Evolutionary conservation across 2,329 filamentous ascomycete species (phyloP).

Genomic region (Pseudophaeomoniella oleicola): DNA sequence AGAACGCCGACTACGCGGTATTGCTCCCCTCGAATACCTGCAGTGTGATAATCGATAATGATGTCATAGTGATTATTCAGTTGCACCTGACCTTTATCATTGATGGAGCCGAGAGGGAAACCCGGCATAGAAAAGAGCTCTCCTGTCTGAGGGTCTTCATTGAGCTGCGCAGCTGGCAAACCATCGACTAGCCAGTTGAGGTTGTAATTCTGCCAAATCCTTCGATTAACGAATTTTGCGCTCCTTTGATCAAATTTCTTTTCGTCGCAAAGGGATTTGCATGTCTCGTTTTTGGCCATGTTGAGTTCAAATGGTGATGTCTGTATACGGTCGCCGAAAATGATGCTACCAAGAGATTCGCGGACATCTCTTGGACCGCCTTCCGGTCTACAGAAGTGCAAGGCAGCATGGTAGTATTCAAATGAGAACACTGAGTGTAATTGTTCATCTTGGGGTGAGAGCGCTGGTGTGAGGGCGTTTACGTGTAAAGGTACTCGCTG

Average conservation of each 20-base stretch:
- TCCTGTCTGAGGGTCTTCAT: conserved; percentile 59
- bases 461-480: conserved; percentile 79
- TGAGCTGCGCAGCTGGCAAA: conserved; percentile 73
- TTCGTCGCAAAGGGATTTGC: conserved; percentile 61
- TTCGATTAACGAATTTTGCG: conserved; percentile 65
- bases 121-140: conserved; percentile 82
- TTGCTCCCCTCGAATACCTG: conserved; percentile 45
- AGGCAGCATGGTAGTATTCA: conserved; percentile 83
- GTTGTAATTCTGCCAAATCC: conserved; percentile 75
- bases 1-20: conserved; percentile 84
- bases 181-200: conserved; percentile 95
- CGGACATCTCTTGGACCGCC: conserved; percentile 64
- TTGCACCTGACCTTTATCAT: conserved; percentile 39
- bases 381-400: conserved; percentile 75
- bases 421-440: conserved; percentile 88
- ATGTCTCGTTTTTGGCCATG: conserved; percentile 78
- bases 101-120: conserved; percentile 57
- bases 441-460: conserved; percentile 60
- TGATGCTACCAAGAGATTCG: conserved; percentile 85
- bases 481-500: conserved; percentile 78
- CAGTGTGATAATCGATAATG: conserved; percentile 75
- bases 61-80: conserved; percentile 97
- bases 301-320: conserved; percentile 85
- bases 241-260: conserved; percentile 51
- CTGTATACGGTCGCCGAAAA: conserved; percentile 94